Percentiles rank a stretch among this genome's conserved stretches.
phyloP scores from a whole-genome alignment of 192 early-diverging fungal genomes.

The Podila clonocystis region DNA sequence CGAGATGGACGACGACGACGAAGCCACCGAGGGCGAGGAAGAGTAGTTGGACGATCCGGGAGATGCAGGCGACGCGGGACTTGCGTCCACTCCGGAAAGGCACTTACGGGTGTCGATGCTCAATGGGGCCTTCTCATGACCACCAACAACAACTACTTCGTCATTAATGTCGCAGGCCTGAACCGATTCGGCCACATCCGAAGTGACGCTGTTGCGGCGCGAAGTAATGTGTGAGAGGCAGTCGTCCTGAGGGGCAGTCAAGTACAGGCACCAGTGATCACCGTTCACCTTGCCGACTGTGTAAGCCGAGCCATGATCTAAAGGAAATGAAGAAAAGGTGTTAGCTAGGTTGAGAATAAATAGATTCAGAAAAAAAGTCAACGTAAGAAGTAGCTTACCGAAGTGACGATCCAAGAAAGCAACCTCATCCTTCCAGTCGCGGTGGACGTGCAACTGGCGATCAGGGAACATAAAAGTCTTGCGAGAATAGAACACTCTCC shows the following conservation, averaged over 20 bases:
- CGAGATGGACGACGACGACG: conserved; percentile 51
- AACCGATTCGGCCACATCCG: conserved; percentile 34
- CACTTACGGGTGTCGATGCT: conserved; percentile 32
- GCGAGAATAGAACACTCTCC: conserved; percentile 94
- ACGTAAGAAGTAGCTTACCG: conserved; percentile 42
- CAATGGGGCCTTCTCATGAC: conserved; percentile 16
- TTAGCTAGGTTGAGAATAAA: not conserved
- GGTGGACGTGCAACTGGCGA: conserved; percentile 87
- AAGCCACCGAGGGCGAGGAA: conserved; percentile 25
- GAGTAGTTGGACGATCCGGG: conserved; percentile 10
- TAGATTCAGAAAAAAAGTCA: not conserved
- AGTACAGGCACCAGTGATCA: conserved; percentile 97
- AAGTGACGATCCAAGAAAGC: conserved; percentile 73
- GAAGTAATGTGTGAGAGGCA: conserved; percentile 48
- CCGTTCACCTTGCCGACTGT: conserved; percentile 93
- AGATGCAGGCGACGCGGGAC: not conserved
- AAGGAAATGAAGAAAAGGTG: not conserved
- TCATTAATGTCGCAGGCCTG: conserved; percentile 17
- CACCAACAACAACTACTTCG: conserved; percentile 27
- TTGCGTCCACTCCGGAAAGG: not conserved
- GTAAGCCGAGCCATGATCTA: conserved; percentile 83
- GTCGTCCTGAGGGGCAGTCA: conserved; percentile 75
- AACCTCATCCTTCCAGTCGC: conserved; percentile 93
- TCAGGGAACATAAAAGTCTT: conserved; percentile 98
- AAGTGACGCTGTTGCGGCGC: conserved; percentile 43